phyloP scores from a whole-genome alignment of 2,329 filamentous ascomycete species.

The Penicillium brasilianum region DNA sequence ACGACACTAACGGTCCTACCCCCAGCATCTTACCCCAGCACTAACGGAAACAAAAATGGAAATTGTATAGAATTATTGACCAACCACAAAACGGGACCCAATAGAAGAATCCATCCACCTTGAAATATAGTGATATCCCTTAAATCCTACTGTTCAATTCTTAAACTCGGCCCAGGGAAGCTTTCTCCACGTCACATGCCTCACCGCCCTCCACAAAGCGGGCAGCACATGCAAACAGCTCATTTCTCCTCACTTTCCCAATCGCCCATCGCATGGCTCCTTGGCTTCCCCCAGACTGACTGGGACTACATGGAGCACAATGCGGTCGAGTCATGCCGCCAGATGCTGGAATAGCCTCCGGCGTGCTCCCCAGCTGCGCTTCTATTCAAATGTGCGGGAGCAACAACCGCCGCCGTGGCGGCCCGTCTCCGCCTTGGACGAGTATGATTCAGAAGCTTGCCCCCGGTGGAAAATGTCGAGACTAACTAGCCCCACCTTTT shows the following conservation, averaged over 20 bases:
- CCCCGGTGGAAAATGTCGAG: not conserved
- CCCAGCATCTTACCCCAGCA: not conserved
- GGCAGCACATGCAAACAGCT: conserved; percentile 25
- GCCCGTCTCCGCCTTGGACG: conserved; percentile 63
- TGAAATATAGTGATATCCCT: not conserved
- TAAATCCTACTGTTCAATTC: too few species aligned
- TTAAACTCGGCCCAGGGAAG: conserved; percentile 1
- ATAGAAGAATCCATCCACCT: not conserved
- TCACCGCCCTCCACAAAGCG: conserved; percentile 25
- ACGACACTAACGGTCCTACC: conserved; percentile 4
- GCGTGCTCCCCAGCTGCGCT: conserved; percentile 28
- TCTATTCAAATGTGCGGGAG: conserved; percentile 31
- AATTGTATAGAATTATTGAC: not conserved
- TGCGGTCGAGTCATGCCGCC: conserved; percentile 43
- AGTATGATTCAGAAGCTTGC: conserved; percentile 50
- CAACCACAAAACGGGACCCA: not conserved
- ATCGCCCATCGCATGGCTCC: conserved; percentile 10
- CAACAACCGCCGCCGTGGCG: conserved; percentile 60
- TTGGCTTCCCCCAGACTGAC: conserved; percentile 9
- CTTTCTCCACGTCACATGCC: conserved; percentile 23
- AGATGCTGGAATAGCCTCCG: conserved; percentile 39
- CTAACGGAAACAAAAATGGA: not conserved
- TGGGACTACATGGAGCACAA: conserved; percentile 40
- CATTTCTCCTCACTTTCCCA: conserved; percentile 8
- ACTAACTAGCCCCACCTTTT: conserved; percentile 6